phyloP scores from a whole-genome alignment of 1,139 yeast genomes.

The Blastobotrys aristatus region DNA sequence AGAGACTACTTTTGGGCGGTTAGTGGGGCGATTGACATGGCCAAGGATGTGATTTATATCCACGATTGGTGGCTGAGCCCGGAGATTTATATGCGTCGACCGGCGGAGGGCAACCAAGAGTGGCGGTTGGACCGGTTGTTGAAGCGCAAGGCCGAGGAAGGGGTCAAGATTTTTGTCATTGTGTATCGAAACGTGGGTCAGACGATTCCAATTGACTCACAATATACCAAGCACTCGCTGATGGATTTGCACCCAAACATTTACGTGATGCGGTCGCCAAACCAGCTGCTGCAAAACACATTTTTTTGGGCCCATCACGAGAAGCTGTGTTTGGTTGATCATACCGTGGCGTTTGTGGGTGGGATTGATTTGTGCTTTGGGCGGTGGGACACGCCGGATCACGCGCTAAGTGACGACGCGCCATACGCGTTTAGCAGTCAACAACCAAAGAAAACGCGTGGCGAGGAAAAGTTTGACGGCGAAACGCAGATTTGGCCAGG shows the following conservation, averaged over 20 bases:
- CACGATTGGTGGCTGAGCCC: conserved; percentile 99
- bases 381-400: conserved; percentile 94
- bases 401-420: conserved; percentile 75
- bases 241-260: conserved; percentile 81
- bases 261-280: conserved; percentile 90
- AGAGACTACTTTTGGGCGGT: conserved; percentile 96
- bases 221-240: conserved; percentile 90
- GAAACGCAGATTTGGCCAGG: conserved; percentile 79
- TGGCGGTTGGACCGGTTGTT: conserved; percentile 87
- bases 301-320: conserved; percentile 99
- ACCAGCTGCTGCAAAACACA: conserved; percentile 87
- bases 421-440: conserved; percentile 37
- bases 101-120: conserved; percentile 91
- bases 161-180: conserved; percentile 88
- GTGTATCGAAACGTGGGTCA: conserved; percentile 94
- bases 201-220: conserved; percentile 89
- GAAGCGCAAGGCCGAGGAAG: conserved; percentile 87
- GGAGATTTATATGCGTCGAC: conserved; percentile 85
- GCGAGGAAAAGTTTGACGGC: conserved; percentile 4
- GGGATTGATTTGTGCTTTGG: conserved; percentile 96
- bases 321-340: conserved; percentile 81
- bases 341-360: conserved; percentile 84
- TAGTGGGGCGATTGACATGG: conserved; percentile 87
- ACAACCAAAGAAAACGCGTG: conserved; percentile 6
- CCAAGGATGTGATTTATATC: conserved; percentile 86